Conservation (phyloP, 2,329 filamentous ascomycete genomes). For the Phaeosphaeriaceae sp. region DNA sequence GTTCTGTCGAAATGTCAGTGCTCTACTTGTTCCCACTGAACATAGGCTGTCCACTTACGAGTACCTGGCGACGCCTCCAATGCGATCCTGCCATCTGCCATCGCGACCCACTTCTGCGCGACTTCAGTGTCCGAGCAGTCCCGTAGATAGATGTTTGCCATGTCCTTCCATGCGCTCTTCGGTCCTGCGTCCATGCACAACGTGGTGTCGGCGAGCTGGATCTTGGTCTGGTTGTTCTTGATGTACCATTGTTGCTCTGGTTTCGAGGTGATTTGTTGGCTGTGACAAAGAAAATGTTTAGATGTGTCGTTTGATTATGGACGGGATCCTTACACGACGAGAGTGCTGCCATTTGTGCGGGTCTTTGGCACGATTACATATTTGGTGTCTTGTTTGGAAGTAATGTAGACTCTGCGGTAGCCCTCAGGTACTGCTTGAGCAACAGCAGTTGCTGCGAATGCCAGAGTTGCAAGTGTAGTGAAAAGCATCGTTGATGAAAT, state of each 20-base stretch:
- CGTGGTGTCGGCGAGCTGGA: slow-evolving; percentile 35
- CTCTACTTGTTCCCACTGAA: background rate
- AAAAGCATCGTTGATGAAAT: slow-evolving; percentile 27
- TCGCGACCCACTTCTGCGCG: slow-evolving; percentile 36
- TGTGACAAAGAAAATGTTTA: slow-evolving; percentile 8
- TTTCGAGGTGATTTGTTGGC: slow-evolving; percentile 32
- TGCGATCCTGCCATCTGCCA: slow-evolving; percentile 40
- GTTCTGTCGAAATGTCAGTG: slow-evolving; percentile 18
- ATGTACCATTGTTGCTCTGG: slow-evolving; percentile 40
- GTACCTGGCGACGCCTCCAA: slow-evolving; percentile 24
- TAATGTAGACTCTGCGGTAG: slow-evolving; percentile 40
- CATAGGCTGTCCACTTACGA: slow-evolving; percentile 15
- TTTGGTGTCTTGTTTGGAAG: slow-evolving; percentile 36
- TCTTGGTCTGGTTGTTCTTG: slow-evolving; percentile 29
- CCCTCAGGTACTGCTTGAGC: slow-evolving; percentile 29
- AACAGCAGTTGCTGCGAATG: slow-evolving; percentile 28
- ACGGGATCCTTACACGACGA: slow-evolving; percentile 32
- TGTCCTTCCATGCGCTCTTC: slow-evolving; percentile 43
- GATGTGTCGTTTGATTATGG: background rate
- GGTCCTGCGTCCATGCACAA: slow-evolving; percentile 42
- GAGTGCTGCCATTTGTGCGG: slow-evolving; percentile 23
- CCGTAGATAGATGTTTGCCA: slow-evolving; percentile 36
- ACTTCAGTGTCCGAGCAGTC: slow-evolving; percentile 30
- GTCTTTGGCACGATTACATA: slow-evolving; percentile 38
- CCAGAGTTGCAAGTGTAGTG: slow-evolving; percentile 22